phyloP scores from a whole-genome alignment of 164 flowering plant species.

The Tinospora cordifolia region DNA sequence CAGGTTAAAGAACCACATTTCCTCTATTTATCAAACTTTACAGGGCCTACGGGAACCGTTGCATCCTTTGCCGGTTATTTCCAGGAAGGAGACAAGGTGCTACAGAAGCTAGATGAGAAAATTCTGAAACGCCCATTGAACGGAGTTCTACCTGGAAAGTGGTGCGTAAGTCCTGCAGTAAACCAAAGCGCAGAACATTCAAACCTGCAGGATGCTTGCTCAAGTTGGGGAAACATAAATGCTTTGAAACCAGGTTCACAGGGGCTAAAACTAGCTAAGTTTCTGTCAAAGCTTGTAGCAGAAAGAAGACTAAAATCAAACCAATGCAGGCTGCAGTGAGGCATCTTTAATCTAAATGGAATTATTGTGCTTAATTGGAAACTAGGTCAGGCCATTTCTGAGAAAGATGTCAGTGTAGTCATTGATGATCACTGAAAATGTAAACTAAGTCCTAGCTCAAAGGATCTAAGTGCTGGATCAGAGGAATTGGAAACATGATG shows the following conservation, averaged over 20 bases:
- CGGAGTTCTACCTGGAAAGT: conserved; percentile 31
- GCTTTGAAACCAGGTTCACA: conserved; percentile 11
- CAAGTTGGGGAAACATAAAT: conserved; percentile 14
- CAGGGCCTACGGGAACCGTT: conserved; percentile 15
- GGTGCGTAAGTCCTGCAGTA: conserved; percentile 25
- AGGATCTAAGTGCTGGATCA: too few relatives aligned
- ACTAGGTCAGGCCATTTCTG: background rate
- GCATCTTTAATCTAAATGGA: background rate
- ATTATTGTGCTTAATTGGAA: background rate
- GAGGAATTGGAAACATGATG: background rate
- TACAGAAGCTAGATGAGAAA: conserved; percentile 26
- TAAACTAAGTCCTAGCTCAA: background rate
- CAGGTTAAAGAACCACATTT: conserved; percentile 13
- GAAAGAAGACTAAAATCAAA: conserved; percentile 2
- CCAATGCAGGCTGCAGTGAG: conserved; percentile 9
- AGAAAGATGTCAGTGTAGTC: background rate
- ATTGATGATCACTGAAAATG: background rate
- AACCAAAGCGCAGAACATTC: conserved; percentile 11
- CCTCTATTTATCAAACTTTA: conserved; percentile 14
- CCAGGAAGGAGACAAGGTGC: conserved; percentile 18
- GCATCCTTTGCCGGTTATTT: conserved; percentile 38
- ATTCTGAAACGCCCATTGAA: conserved; percentile 21
- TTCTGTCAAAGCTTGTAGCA: conserved; percentile 12
- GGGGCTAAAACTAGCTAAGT: conserved; percentile 11
- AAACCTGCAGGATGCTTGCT: conserved; percentile 4